Base-by-base conservation (phyloP, 768 basidiomycete species). In the Leccinellum luteum region DNA sequence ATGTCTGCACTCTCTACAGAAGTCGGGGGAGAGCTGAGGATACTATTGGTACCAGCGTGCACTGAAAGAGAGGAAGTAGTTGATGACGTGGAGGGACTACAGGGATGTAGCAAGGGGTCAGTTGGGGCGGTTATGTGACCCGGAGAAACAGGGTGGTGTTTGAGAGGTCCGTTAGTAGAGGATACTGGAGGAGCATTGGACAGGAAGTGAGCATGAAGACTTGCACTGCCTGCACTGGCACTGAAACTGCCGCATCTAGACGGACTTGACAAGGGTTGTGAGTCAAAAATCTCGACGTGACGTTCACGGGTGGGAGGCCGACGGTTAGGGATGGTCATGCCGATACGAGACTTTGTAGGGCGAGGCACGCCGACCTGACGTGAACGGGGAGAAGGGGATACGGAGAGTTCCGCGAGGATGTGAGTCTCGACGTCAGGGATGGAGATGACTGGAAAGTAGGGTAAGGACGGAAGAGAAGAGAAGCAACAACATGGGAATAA, bases 231-330 rank as follows among this genome's bases (percentile, higher is more conserved):
- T 30, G 70, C 60, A 55, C 70, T 74, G 25, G 66, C 61, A 32
- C 73, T 70, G 51, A 69, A 59, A 54, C 69, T 73, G 45, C 64
- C 69, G 13, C 64, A 59, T 54, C 64, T 68, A 23, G 71, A 68
- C 4, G 80, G 80, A 64, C 86, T 90, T 5, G 85, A 73, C 25
- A 92, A 70, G 30, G 90, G 90, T 67, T 92, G 90, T 3, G 90
- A 92, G 67, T 89, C 81, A 64, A 90, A 89, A 34, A 92, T 92
- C 65, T 91, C 86, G 44, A 92, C 90, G 57, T 88, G 85, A 23
- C 83, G 81, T 60, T 82, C 79, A 13, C 81, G 69, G 57, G 50
- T 77, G 67, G 58, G 78, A 74, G 55, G 49, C 23, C 80, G 81
- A 44, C 78, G 78, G 49, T 76, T 80, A 47, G 83, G 86, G 63